Evolutionary conservation across 108 stramenopile genomes (phyloP).

Genomic region (Hondaea fermentalgiana): DNA sequence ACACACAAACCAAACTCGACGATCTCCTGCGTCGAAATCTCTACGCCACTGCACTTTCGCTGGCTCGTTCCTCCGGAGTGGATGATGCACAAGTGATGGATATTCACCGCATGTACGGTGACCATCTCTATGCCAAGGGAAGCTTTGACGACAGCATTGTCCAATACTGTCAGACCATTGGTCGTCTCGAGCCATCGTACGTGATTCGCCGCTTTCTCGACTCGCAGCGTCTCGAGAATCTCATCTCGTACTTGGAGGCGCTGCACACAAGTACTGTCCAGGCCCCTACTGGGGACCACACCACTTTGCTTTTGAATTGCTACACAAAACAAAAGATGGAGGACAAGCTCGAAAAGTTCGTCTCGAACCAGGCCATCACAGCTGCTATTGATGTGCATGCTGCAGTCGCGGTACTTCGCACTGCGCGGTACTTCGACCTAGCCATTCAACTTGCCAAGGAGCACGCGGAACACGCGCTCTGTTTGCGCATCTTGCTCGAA

Average conservation of each 20-base stretch:
- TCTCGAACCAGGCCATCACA: neutral
- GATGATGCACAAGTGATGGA: conserved; percentile 64
- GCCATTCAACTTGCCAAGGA: conserved; percentile 31
- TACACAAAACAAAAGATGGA: conserved; percentile 46
- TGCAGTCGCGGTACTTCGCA: conserved; percentile 27
- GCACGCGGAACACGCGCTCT: conserved; percentile 26
- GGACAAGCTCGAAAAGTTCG: conserved; percentile 31
- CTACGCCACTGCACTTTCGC: conserved; percentile 77
- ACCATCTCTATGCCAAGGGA: conserved; percentile 82
- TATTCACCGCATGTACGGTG: conserved; percentile 75
- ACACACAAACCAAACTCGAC: conserved; percentile 72
- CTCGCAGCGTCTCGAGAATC: conserved; percentile 70
- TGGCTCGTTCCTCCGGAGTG: conserved; percentile 47
- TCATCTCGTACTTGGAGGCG: conserved; percentile 76
- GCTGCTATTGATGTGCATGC: conserved; percentile 29
- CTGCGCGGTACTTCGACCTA: conserved; percentile 34
- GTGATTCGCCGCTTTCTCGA: conserved; percentile 84
- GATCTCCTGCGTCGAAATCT: conserved; percentile 72
- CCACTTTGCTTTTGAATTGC: conserved; percentile 45
- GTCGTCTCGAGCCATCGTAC: conserved; percentile 78
- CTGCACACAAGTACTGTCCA: conserved; percentile 27
- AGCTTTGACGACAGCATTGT: conserved; percentile 76
- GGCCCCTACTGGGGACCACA: conserved; percentile 32
- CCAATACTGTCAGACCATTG: conserved; percentile 87
- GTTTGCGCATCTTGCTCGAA: conserved; percentile 36